These are phyloP conservation scores for Pythium phragmiticola DNA, from an alignment of 352 stramenopile species.

Conservation along the genomic window DNA sequence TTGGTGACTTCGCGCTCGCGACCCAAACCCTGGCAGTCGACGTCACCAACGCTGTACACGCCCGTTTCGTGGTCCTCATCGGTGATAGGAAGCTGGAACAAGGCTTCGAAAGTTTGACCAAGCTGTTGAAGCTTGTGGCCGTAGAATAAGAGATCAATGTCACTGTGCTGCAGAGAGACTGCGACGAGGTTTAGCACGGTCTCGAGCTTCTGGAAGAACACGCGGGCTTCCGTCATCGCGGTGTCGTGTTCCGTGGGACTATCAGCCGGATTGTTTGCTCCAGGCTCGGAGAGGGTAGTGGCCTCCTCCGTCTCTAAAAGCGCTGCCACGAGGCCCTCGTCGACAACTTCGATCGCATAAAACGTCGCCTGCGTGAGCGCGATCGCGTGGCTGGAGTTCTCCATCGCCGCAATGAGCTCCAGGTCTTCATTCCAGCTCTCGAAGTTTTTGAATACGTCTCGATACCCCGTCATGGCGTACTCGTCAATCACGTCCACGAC, in stretches of 20 bases:
- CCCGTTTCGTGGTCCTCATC: conserved; percentile 8
- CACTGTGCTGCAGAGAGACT: conserved; percentile 31
- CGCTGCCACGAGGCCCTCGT: conserved; percentile 24
- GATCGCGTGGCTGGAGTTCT: conserved; percentile 24
- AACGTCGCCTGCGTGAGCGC: conserved; percentile 25
- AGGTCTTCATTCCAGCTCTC: conserved; percentile 26
- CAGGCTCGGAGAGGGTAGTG: background rate
- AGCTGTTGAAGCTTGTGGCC: conserved; percentile 27
- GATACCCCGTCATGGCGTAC: conserved; percentile 21
- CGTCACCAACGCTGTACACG: background rate
- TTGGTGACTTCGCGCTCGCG: no score
- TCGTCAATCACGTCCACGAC: conserved; percentile 17
- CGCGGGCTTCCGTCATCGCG: background rate
- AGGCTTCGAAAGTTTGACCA: background rate
- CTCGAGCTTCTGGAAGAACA: conserved; percentile 22
- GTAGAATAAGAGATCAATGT: conserved; percentile 34
- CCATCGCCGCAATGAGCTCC: conserved; percentile 30
- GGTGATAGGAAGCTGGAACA: conserved; percentile 23
- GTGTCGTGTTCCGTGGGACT: background rate
- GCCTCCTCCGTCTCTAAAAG: conserved; percentile 6
- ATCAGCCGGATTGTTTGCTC: background rate
- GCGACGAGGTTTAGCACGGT: conserved; percentile 26
- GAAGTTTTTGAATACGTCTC: conserved; percentile 24
- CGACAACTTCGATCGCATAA: conserved; percentile 23
- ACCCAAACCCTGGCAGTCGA: background rate